These are phyloP conservation scores for Backusella australiensis DNA, from an alignment of 192 early-diverging fungal genomes.

Conservation along the genomic window DNA sequence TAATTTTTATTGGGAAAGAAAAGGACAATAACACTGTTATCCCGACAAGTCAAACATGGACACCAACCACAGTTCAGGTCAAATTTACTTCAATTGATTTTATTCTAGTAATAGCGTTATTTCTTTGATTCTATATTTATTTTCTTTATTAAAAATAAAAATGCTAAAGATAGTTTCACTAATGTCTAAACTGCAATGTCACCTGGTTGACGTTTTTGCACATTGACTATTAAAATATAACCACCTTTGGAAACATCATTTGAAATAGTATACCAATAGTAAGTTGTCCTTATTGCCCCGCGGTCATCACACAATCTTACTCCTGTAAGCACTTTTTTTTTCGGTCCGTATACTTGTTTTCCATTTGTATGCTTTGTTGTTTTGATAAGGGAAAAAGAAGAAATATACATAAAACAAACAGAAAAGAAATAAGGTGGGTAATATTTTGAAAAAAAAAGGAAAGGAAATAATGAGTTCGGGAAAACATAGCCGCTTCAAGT, in stretches of 20 bases:
- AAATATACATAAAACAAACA: not conserved
- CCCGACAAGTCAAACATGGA: not conserved
- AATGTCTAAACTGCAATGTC: not conserved
- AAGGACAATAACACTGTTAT: not conserved
- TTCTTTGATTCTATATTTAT: not conserved
- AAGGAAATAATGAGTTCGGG: not conserved
- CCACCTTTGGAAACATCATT: conserved; percentile 8
- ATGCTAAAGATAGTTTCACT: not conserved
- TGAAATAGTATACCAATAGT: not conserved
- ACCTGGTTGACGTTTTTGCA: not conserved
- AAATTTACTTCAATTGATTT: conserved; percentile 2
- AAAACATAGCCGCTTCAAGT: not conserved
- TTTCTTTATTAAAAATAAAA: not conserved
- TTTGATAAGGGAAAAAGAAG: not conserved
- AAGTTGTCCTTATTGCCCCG: not conserved
- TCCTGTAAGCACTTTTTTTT: not conserved
- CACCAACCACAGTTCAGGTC: not conserved
- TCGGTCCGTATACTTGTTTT: not conserved
- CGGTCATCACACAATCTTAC: not conserved
- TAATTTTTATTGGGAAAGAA: conserved; percentile 5
- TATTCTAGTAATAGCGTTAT: not conserved
- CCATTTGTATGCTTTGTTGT: not conserved
- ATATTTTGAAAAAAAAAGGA: not conserved
- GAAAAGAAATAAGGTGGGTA: not conserved
- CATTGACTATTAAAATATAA: not conserved